Evolutionary conservation across 352 stramenopile species (phyloP).

Genomic region (Phytophthora tubulina): DNA sequence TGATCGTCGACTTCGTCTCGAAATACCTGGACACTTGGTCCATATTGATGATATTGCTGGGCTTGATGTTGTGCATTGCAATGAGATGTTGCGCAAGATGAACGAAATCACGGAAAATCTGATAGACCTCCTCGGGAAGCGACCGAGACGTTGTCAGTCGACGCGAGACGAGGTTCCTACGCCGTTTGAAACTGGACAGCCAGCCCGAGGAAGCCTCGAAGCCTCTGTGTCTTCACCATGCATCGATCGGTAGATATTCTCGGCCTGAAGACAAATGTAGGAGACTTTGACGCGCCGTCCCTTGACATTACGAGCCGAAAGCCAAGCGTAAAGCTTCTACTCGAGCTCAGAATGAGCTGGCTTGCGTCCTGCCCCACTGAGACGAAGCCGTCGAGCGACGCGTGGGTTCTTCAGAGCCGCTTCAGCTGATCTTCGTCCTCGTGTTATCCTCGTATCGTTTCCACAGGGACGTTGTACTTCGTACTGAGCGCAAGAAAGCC

Average conservation of each 20-base stretch:
- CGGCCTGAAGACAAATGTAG: conserved; percentile 13
- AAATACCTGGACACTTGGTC: conserved; percentile 5
- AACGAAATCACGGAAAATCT: conserved; percentile 10
- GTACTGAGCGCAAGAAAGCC: conserved; percentile 2
- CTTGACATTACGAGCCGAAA: conserved; percentile 1
- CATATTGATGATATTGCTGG: neutral
- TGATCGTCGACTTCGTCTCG: conserved; percentile 19
- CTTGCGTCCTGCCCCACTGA: neutral
- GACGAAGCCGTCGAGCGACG: neutral
- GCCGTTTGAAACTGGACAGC: conserved; percentile 4
- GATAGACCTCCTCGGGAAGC: neutral
- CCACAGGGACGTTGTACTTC: neutral
- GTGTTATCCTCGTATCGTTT: conserved; percentile 3
- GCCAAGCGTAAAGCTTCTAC: neutral
- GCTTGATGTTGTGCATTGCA: conserved; percentile 6
- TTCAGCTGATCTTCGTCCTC: neutral
- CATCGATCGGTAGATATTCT: neutral
- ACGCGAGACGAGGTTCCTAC: neutral
- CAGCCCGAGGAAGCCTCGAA: conserved; percentile 12
- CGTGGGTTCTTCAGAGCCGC: neutral
- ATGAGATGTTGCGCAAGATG: conserved; percentile 11
- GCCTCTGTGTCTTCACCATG: neutral
- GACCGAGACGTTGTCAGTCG: conserved; percentile 10
- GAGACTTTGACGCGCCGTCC: conserved; percentile 10
- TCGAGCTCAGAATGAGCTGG: neutral